Evolutionary conservation across 2,329 filamentous ascomycete genomes (phyloP).

Genomic region (Aureobasidium melanogenum): DNA sequence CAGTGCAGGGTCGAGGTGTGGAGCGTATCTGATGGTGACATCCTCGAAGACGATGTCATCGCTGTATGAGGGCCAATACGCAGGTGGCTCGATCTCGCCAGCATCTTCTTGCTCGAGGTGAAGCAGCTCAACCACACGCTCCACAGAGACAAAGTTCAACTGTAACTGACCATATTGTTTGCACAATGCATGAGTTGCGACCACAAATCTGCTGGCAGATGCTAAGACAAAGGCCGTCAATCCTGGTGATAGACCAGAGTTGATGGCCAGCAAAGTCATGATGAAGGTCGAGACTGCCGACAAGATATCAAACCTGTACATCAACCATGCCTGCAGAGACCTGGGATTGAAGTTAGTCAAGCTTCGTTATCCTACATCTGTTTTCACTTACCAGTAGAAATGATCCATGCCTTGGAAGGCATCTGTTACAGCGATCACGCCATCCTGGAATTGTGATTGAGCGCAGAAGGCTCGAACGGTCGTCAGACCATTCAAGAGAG

Average conservation of each 20-base stretch:
- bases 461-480: slow-evolving; percentile 79
- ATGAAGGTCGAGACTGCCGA: slow-evolving; percentile 66
- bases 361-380: too few species aligned
- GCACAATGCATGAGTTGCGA: slow-evolving; percentile 64
- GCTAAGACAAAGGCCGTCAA: slow-evolving; percentile 77
- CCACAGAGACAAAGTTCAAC: slow-evolving; percentile 86
- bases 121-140: slow-evolving; percentile 74
- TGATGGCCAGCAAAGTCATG: slow-evolving; percentile 65
- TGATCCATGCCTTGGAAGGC: slow-evolving; percentile 92
- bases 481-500: slow-evolving; percentile 73
- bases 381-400: slow-evolving; percentile 59
- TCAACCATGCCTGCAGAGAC: slow-evolving; percentile 74
- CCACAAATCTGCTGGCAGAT: slow-evolving; percentile 59
- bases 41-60: slow-evolving; percentile 68
- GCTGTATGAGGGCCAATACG: slow-evolving; percentile 64
- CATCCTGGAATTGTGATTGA: slow-evolving; percentile 68
- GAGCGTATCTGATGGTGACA: slow-evolving; percentile 71
- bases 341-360: neutral
- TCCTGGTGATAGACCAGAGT: slow-evolving; percentile 65
- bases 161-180: slow-evolving; percentile 75
- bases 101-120: slow-evolving; percentile 66
- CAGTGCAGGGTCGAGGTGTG: slow-evolving; percentile 65
- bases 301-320: slow-evolving; percentile 65
- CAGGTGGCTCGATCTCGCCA: slow-evolving; percentile 60
- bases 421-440: slow-evolving; percentile 73